phyloP scores from a whole-genome alignment of 441 rosid genomes.

The Eutrema salsugineum region DNA sequence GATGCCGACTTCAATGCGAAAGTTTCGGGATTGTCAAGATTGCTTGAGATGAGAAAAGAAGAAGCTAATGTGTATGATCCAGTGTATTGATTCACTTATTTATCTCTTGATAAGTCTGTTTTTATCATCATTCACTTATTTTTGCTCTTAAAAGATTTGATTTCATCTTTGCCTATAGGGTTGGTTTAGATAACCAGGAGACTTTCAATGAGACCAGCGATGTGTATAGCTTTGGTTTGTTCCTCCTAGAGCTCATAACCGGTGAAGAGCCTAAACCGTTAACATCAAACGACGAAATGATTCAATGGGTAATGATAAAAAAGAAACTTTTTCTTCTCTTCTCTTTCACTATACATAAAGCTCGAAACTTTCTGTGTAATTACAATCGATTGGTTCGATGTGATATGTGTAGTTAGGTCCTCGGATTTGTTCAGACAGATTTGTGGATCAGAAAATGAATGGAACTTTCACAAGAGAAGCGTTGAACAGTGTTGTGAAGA shows the following conservation, averaged over 20 bases:
- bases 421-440: conserved; percentile 26
- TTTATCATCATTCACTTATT: not conserved
- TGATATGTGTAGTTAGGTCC: conserved; percentile 40
- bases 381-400: not conserved
- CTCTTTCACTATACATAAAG: not conserved
- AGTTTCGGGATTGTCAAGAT: conserved; percentile 48
- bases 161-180: not conserved
- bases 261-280: conserved; percentile 41
- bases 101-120: not conserved
- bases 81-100: conserved; percentile 41
- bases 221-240: conserved; percentile 66
- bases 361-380: not conserved
- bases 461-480: conserved; percentile 51
- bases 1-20: conserved; percentile 61
- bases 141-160: not conserved
- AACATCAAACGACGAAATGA: conserved; percentile 40
- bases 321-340: not conserved
- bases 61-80: conserved; percentile 54
- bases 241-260: conserved; percentile 61
- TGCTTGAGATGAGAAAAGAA: conserved; percentile 43
- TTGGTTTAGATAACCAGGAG: conserved; percentile 40
- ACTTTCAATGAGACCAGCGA: conserved; percentile 36
- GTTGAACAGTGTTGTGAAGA: conserved; percentile 37
- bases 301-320: conserved; percentile 42
- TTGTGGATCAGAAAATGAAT: conserved; percentile 42